These are phyloP conservation scores for Turnera subulata DNA, from an alignment of 345 rosid species.

Conservation along the genomic window DNA sequence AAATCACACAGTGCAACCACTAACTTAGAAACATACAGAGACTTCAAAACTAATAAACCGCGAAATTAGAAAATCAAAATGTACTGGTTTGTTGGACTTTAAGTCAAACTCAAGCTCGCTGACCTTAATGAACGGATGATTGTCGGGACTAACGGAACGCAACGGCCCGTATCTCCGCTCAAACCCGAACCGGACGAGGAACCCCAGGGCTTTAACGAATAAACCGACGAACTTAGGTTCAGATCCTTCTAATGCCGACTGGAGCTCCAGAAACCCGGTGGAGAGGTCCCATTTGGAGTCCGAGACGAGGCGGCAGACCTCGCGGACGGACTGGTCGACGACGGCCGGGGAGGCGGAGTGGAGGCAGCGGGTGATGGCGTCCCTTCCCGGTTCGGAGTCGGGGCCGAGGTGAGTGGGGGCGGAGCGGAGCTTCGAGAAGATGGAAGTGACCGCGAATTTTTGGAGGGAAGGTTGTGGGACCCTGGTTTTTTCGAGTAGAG, in stretches of 20 bases:
- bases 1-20: too few species aligned
- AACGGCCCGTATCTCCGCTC: constrained; percentile 41
- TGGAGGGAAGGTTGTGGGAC: constrained; percentile 83
- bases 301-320: constrained; percentile 71
- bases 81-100: not conserved
- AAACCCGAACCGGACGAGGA: constrained; percentile 54
- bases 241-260: constrained; percentile 79
- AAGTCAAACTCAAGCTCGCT: not conserved
- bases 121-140: constrained; percentile 84
- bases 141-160: constrained; percentile 47
- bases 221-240: constrained; percentile 44
- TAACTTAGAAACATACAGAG: too few species aligned
- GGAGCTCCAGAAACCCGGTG: constrained; percentile 70
- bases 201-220: constrained; percentile 67
- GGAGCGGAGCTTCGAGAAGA: constrained; percentile 77
- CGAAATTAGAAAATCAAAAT: not conserved
- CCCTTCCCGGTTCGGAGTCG: constrained; percentile 58
- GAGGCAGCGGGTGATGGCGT: constrained; percentile 68
- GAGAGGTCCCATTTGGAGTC: constrained; percentile 52
- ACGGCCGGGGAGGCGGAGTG: constrained; percentile 57
- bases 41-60: too few species aligned
- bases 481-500: constrained; percentile 65
- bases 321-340: constrained; percentile 86
- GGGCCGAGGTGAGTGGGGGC: constrained; percentile 44
- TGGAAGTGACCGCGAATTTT: constrained; percentile 61